A percentile compares a stretch with the other conserved stretches of the same genome.
Conservation (phyloP, 2,329 filamentous ascomycete genomes). For the Cladophialophora psammophila region DNA sequence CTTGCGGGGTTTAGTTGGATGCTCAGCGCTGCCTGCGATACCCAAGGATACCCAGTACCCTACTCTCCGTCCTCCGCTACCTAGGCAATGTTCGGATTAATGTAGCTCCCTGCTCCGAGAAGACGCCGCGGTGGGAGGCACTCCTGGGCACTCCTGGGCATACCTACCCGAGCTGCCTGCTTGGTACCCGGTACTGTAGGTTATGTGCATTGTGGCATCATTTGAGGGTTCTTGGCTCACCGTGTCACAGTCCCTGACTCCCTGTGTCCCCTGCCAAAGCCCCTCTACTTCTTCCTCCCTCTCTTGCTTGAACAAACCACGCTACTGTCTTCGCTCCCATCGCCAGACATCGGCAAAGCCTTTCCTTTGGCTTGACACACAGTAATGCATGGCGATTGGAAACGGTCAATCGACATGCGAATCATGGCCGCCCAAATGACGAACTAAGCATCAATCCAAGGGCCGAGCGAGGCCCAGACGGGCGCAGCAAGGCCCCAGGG, state of each 20-base stretch:
- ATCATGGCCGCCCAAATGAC: neutral
- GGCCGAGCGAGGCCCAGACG: too few species aligned
- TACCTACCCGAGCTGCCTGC: too few species aligned
- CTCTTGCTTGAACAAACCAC: neutral
- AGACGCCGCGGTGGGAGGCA: too few species aligned
- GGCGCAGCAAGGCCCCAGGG: too few species aligned
- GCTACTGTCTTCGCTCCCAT: neutral
- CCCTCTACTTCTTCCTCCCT: neutral
- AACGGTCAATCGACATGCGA: slow-evolving; percentile 7
- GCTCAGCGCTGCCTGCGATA: neutral
- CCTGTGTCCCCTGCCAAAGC: neutral
- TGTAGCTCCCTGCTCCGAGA: too few species aligned
- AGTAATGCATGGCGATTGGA: slow-evolving; percentile 2
- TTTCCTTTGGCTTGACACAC: neutral
- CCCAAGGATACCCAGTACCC: too few species aligned
- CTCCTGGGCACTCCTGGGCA: too few species aligned
- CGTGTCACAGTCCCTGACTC: neutral
- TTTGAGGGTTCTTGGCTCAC: slow-evolving; percentile 1
- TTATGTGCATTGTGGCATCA: too few species aligned
- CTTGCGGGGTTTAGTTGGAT: neutral
- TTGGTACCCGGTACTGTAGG: too few species aligned
- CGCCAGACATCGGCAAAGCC: neutral
- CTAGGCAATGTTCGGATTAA: neutral
- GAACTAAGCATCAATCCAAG: neutral
- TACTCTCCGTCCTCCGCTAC: neutral